Evolutionary conservation across 345 rosid species (phyloP).

Genomic region (Microcos paniculata): DNA sequence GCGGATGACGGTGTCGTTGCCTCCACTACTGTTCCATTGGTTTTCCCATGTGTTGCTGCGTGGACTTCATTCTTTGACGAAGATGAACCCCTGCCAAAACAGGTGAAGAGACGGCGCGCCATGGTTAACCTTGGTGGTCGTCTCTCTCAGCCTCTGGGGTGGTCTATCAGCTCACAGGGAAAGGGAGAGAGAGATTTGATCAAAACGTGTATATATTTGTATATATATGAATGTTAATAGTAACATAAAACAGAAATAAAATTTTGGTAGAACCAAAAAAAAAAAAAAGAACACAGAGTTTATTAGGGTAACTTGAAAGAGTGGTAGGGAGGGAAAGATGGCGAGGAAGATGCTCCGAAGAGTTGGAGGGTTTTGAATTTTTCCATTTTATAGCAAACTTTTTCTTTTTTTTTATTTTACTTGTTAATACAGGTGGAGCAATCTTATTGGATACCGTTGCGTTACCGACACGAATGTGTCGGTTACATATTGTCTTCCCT

Average conservation of each 20-base stretch:
- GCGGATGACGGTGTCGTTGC: slow-evolving; percentile 23
- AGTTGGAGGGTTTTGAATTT: neutral
- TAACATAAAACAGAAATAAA: neutral
- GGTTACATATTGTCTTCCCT: slow-evolving; percentile 31
- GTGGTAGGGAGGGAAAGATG: slow-evolving; percentile 52
- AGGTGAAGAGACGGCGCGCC: slow-evolving; percentile 78
- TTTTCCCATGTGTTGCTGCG: neutral
- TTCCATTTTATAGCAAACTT: neutral
- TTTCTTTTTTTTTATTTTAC: neutral
- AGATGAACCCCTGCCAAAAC: slow-evolving; percentile 42
- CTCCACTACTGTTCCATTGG: slow-evolving; percentile 10
- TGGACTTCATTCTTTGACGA: slow-evolving; percentile 1
- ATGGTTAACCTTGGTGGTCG: slow-evolving; percentile 29
- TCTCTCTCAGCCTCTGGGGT: slow-evolving; percentile 20
- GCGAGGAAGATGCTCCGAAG: slow-evolving; percentile 23
- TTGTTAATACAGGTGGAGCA: neutral
- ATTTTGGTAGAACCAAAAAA: neutral
- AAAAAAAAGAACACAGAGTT: neutral
- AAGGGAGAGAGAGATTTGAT: slow-evolving; percentile 12
- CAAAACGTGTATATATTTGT: neutral
- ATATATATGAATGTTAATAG: no score
- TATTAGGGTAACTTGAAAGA: neutral
- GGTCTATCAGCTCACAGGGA: neutral
- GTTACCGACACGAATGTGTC: slow-evolving; percentile 29
- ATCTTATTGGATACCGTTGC: slow-evolving; percentile 10